These are phyloP conservation scores for Reticulascus tulasneorum DNA, from an alignment of 2,329 filamentous ascomycete species.

Conservation along the genomic window DNA sequence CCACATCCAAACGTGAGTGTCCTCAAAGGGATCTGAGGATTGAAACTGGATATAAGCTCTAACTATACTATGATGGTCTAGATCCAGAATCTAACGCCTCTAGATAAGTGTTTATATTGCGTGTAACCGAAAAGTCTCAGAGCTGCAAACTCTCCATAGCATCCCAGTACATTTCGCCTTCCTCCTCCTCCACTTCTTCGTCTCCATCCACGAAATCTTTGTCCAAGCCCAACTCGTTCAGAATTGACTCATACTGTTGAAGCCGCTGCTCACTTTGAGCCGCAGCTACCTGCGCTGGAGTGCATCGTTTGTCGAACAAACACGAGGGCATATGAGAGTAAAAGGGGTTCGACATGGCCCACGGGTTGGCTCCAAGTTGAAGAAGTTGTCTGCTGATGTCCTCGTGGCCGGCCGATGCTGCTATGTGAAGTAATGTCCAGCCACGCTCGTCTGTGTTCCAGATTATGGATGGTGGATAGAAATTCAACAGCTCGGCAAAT, in stretches of 20 bases:
- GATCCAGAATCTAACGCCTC: too few species aligned
- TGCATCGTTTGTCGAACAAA: not conserved
- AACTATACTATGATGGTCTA: too few species aligned
- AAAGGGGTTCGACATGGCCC: not conserved
- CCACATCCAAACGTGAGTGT: too few species aligned
- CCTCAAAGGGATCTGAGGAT: too few species aligned
- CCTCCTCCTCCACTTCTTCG: too few species aligned
- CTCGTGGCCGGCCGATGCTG: not conserved
- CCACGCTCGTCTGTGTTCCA: not conserved
- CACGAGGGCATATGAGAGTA: not conserved
- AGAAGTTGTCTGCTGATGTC: not conserved
- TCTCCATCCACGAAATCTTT: too few species aligned
- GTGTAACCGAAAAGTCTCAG: too few species aligned
- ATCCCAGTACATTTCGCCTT: too few species aligned
- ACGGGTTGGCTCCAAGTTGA: not conserved
- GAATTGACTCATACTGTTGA: not conserved
- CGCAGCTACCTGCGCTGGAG: not conserved
- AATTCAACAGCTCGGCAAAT: not conserved
- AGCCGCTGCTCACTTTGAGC: not conserved
- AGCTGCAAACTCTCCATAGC: too few species aligned
- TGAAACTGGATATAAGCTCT: too few species aligned
- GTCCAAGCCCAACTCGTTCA: too few species aligned
- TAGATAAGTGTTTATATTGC: too few species aligned
- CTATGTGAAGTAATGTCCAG: conserved; percentile 1
- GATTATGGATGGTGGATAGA: not conserved